Base-by-base conservation (phyloP, 176 grass and related monocot genomes). In the Lolium rigidum region DNA sequence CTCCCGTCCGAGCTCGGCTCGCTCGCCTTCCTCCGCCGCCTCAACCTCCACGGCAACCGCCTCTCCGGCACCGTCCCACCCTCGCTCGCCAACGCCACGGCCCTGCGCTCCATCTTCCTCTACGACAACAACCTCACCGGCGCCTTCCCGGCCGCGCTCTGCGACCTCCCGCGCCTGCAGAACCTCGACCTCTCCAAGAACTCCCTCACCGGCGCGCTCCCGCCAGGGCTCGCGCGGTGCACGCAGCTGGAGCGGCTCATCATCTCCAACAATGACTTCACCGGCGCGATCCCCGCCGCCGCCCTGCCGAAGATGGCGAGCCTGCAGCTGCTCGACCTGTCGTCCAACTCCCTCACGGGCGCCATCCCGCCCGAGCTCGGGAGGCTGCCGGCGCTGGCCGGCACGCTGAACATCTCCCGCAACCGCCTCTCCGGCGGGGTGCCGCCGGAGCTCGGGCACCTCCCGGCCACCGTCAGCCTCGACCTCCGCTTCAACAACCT, bases 401-500 rank as follows among this genome's bases (percentile, higher is more conserved):
- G 90, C 22, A 88, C 84, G 43, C 91, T 97, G 3, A 97, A 97
- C 81, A 76, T 97, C 28, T 97, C 95, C 0, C 85, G 73, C 11
- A 97, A 97, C 82, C 87, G 25, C 41, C 74, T 97, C 17, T 90
- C 95, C 62, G 90, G 90, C 5, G 70, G 79, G 9, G 87, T 97
- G 44, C 95, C 95, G 1, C 52, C 63, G 5, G 70, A 89, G 82
- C 85, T 97, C 0, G 95, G 95, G 0, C 80, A 51, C 15, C 89
- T 97, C 15, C 95, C 95, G 56, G 88, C 87, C 2, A 97, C 89
- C 37, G 90, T 97, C 18, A 91, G 50, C 24, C 92, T 97, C 48
- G 95, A 97, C 50, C 89, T 97, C 15, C 89, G 90, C 5, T 97
- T 94, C 82, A 97, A 97, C 82, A 90, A 91, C 74, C 95, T 97